These are phyloP conservation scores for Aspergillus saccharolyticus DNA, from an alignment of 495 filamentous ascomycete genomes.

Conservation along the genomic window DNA sequence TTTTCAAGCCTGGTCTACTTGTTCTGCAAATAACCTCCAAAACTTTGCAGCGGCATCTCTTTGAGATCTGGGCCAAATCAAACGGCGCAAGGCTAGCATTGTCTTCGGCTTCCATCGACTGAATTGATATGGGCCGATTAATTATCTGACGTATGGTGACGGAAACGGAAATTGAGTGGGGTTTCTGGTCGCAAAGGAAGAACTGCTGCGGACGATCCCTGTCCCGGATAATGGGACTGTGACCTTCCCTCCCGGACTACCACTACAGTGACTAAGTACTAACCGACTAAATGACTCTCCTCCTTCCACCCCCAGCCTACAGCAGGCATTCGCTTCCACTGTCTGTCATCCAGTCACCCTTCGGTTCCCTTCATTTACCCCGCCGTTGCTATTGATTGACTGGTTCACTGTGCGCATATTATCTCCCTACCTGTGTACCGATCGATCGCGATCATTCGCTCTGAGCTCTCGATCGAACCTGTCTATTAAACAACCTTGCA, in stretches of 20 bases:
- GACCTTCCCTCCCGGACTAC: no score
- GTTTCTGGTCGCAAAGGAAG: conserved; percentile 12
- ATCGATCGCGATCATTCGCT: conserved; percentile 8
- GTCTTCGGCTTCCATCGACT: no score
- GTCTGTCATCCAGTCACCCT: conserved; percentile 7
- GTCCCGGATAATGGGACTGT: conserved; percentile 15
- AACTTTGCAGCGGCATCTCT: no score
- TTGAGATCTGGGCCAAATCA: neutral
- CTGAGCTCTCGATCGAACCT: no score
- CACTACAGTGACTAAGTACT: no score
- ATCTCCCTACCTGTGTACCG: neutral
- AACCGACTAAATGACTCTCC: neutral
- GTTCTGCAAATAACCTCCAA: no score
- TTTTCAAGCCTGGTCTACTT: no score
- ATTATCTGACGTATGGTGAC: conserved; percentile 14
- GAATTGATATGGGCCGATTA: neutral
- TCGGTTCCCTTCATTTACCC: neutral
- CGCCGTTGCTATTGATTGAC: neutral
- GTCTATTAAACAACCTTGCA: conserved; percentile 16
- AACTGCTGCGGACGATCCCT: conserved; percentile 20
- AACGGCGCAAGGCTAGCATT: neutral
- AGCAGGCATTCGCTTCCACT: neutral
- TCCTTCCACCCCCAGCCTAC: conserved; percentile 6
- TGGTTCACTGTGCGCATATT: neutral
- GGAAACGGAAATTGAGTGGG: conserved; percentile 9